These are phyloP conservation scores for Eutrema japonicum DNA, from an alignment of 345 rosid genomes.

Conservation along the genomic window DNA sequence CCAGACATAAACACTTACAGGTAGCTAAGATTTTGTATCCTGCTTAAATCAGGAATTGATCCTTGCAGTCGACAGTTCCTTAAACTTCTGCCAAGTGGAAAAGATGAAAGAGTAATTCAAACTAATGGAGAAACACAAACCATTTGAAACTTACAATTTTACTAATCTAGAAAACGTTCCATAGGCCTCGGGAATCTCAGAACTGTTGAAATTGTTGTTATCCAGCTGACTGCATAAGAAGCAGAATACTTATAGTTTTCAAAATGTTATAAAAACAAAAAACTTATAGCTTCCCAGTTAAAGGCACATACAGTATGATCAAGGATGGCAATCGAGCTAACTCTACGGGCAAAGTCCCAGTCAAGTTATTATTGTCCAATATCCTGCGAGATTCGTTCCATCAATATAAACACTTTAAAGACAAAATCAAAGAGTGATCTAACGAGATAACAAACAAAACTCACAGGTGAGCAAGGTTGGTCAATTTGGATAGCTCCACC, in stretches of 20 bases:
- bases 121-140: background rate
- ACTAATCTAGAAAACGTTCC: constrained; percentile 53
- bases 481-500: constrained; percentile 56
- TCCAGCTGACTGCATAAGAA: constrained; percentile 74
- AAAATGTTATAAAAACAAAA: background rate
- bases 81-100: constrained; percentile 71
- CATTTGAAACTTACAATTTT: constrained; percentile 58
- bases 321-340: constrained; percentile 54
- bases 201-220: constrained; percentile 71
- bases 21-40: constrained; percentile 53
- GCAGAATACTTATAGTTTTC: constrained; percentile 13
- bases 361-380: constrained; percentile 72
- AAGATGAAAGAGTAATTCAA: constrained; percentile 13
- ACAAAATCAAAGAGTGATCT: background rate
- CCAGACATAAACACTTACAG: constrained; percentile 55
- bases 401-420: background rate
- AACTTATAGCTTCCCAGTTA: background rate
- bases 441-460: constrained; percentile 37
- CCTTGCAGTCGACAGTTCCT: constrained; percentile 81
- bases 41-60: constrained; percentile 71
- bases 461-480: constrained; percentile 77
- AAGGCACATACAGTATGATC: constrained; percentile 65
- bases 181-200: constrained; percentile 66
- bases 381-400: constrained; percentile 56
- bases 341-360: constrained; percentile 70